These are phyloP conservation scores for Aspergillus sparsus DNA, from an alignment of 495 filamentous ascomycete genomes.

Conservation along the genomic window DNA sequence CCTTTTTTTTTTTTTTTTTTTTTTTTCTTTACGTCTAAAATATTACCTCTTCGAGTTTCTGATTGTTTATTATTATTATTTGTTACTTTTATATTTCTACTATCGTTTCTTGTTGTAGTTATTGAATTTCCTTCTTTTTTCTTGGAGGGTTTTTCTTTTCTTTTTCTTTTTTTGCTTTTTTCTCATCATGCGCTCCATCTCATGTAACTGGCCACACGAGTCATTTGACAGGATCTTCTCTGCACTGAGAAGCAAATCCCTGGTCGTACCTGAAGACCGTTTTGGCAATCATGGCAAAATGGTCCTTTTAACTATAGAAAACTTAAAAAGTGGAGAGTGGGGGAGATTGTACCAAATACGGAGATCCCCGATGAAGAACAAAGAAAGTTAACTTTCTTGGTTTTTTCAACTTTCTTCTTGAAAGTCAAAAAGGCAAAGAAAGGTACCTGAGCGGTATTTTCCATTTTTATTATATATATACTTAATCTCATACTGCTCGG, in stretches of 20 bases:
- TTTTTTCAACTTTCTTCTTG: neutral
- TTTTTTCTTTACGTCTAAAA: neutral
- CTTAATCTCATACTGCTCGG: too few relatives aligned
- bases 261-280: neutral
- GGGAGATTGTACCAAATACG: slow-evolving; percentile 10
- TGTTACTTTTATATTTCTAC: neutral
- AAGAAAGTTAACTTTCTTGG: slow-evolving; percentile 8
- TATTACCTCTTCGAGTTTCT: too few relatives aligned
- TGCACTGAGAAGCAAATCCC: neutral
- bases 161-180: neutral
- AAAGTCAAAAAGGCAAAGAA: neutral
- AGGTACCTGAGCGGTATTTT: neutral
- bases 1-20: neutral
- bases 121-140: neutral
- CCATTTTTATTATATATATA: neutral
- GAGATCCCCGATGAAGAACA: slow-evolving; percentile 30
- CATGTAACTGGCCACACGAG: neutral
- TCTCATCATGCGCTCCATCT: too few relatives aligned
- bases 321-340: slow-evolving; percentile 1
- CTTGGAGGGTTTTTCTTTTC: neutral
- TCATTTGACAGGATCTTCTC: neutral
- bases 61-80: neutral
- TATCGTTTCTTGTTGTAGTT: neutral
- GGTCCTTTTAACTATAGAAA: neutral
- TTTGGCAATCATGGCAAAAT: neutral